These are phyloP conservation scores for Tanozyma kutaoensis DNA, from an alignment of 805 yeast genomes.

Conservation along the genomic window DNA sequence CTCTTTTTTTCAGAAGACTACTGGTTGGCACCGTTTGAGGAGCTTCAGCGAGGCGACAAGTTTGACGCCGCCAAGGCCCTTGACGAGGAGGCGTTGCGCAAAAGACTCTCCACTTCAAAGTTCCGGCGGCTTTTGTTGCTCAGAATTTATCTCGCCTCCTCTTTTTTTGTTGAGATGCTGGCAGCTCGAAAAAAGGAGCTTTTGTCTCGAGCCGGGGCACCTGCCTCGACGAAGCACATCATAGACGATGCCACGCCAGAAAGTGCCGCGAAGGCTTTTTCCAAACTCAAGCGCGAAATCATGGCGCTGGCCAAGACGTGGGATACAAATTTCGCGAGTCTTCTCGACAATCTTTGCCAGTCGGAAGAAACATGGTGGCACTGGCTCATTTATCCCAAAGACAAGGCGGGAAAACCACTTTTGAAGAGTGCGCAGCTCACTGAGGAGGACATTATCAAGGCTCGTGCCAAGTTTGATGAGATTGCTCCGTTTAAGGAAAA, in stretches of 20 bases:
- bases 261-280: slow-evolving; percentile 7
- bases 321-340: slow-evolving; percentile 13
- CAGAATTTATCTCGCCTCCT: slow-evolving; percentile 17
- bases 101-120: slow-evolving; percentile 13
- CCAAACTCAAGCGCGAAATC: slow-evolving; percentile 15
- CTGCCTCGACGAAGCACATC: slow-evolving; percentile 20
- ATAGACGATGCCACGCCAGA: slow-evolving; percentile 19
- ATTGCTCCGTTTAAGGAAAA: slow-evolving; percentile 16
- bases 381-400: slow-evolving; percentile 26
- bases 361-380: slow-evolving; percentile 26
- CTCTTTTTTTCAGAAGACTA: slow-evolving; percentile 23
- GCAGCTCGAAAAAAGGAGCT: slow-evolving; percentile 10
- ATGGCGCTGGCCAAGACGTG: slow-evolving; percentile 7
- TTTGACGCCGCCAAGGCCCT: slow-evolving; percentile 7
- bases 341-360: slow-evolving; percentile 12
- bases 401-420: slow-evolving; percentile 15
- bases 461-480: too few relatives aligned
- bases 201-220: slow-evolving; percentile 10
- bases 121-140: slow-evolving; percentile 13
- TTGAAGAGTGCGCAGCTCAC: too few relatives aligned
- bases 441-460: too few relatives aligned
- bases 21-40: slow-evolving; percentile 18
- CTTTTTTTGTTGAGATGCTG: slow-evolving; percentile 16
- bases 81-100: slow-evolving; percentile 12
- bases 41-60: slow-evolving; percentile 5